These are phyloP conservation scores for Bacterosira constricta DNA, from an alignment of 108 stramenopile species.

Conservation along the genomic window DNA sequence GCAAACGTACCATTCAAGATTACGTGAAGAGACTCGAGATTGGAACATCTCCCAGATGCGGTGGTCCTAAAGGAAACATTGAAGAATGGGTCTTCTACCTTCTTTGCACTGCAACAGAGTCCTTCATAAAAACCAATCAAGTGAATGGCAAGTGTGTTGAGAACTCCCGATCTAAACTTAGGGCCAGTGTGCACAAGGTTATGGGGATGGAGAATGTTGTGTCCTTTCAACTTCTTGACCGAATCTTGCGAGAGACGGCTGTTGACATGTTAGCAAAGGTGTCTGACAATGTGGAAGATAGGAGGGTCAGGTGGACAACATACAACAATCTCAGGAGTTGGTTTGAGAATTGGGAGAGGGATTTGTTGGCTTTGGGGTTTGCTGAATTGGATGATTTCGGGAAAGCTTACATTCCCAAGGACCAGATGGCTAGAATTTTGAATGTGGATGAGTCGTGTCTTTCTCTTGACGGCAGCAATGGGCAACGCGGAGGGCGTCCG, in stretches of 20 bases:
- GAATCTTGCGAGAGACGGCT: background rate
- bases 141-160: background rate
- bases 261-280: background rate
- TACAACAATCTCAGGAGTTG: slow-evolving; percentile 8
- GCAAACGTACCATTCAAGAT: too few relatives aligned
- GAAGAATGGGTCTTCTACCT: too few relatives aligned
- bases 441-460: slow-evolving; percentile 16
- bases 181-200: too few relatives aligned
- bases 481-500: slow-evolving; percentile 15
- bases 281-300: slow-evolving; percentile 4
- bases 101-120: too few relatives aligned
- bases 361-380: slow-evolving; percentile 9
- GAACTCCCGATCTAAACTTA: background rate
- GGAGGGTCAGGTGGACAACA: slow-evolving; percentile 5
- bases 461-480: slow-evolving; percentile 9
- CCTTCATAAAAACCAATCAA: background rate
- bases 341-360: slow-evolving; percentile 20
- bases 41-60: too few relatives aligned
- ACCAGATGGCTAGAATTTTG: slow-evolving; percentile 11
- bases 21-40: too few relatives aligned
- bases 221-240: background rate
- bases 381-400: background rate
- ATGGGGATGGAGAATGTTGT: too few relatives aligned
- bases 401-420: background rate
- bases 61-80: too few relatives aligned